phyloP scores from a whole-genome alignment of 768 basidiomycete genomes.

The Tephrocybe sp. region DNA sequence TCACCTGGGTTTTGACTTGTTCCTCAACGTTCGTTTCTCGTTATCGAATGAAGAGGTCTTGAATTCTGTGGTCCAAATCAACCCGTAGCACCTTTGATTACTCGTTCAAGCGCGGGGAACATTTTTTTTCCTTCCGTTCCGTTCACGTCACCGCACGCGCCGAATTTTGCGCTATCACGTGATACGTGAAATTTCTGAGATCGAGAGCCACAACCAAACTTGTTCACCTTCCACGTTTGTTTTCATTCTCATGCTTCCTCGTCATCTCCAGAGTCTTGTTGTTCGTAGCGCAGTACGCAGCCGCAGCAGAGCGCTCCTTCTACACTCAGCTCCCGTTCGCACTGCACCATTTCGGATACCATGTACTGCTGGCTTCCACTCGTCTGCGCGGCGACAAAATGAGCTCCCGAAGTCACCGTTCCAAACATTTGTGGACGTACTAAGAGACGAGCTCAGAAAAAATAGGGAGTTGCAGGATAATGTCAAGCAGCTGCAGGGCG shows the following conservation, averaged over 20 bases:
- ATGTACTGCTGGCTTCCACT: conserved; percentile 50
- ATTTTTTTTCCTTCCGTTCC: no score
- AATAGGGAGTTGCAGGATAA: conserved; percentile 96
- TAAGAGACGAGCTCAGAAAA: conserved; percentile 91
- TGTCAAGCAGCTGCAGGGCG: conserved; percentile 95
- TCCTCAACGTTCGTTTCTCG: no score
- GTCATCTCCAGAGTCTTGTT: conserved; percentile 41
- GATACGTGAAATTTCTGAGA: conserved; percentile 18
- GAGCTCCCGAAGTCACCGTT: conserved; percentile 91
- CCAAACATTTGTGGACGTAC: conserved; percentile 92
- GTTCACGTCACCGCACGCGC: neutral
- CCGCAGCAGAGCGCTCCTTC: conserved; percentile 22
- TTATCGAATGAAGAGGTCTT: no score
- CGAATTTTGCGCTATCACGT: conserved; percentile 9
- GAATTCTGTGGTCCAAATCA: no score
- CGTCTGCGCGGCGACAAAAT: conserved; percentile 58
- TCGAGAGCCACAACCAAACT: neutral
- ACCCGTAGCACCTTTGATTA: no score
- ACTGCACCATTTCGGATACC: conserved; percentile 43
- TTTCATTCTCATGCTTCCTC: conserved; percentile 36
- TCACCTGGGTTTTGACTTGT: no score
- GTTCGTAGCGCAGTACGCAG: conserved; percentile 33
- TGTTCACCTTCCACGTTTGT: neutral
- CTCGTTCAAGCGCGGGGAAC: no score
- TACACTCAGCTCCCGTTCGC: conserved; percentile 22